Percentiles rank a stretch among this genome's conserved stretches.
Conservation (phyloP, 441 rosid genomes). For the Eruca vesicaria region DNA sequence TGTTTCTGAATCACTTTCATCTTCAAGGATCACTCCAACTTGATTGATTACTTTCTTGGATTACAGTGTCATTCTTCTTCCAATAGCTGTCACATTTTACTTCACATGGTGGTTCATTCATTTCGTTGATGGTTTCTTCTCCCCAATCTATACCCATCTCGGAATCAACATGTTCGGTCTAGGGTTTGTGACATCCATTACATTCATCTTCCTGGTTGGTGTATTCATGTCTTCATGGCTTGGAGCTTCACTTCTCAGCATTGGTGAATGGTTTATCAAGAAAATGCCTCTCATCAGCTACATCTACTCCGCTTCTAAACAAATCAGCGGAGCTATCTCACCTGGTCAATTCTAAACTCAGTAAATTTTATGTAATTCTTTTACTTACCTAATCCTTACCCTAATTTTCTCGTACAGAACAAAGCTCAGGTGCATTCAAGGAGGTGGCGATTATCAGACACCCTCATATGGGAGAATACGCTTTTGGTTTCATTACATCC, state of each 20-base stretch:
- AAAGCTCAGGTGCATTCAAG: slow-evolving; percentile 64
- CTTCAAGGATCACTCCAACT: neutral
- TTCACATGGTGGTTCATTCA: slow-evolving; percentile 69
- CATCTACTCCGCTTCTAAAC: slow-evolving; percentile 69
- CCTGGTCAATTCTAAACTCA: slow-evolving; percentile 39
- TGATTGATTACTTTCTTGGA: neutral
- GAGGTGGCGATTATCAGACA: slow-evolving; percentile 72
- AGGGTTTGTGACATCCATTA: slow-evolving; percentile 64
- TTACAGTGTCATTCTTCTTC: slow-evolving; percentile 62
- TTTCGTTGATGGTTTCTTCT: slow-evolving; percentile 68
- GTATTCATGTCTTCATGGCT: slow-evolving; percentile 74
- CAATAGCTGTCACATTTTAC: slow-evolving; percentile 64
- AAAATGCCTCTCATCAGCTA: slow-evolving; percentile 69
- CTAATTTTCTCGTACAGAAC: slow-evolving; percentile 38
- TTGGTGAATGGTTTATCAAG: slow-evolving; percentile 83
- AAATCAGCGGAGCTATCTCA: slow-evolving; percentile 73
- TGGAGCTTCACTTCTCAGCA: slow-evolving; percentile 63
- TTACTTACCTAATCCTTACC: neutral
- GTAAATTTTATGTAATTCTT: neutral
- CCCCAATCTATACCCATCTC: slow-evolving; percentile 63
- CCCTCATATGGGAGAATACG: slow-evolving; percentile 67
- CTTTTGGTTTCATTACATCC: slow-evolving; percentile 72
- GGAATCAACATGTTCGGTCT: slow-evolving; percentile 69
- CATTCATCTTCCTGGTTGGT: slow-evolving; percentile 65
- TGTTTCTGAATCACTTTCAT: neutral